These are phyloP conservation scores for Plantago coronopus DNA, from an alignment of 305 asterid genomes.

Conservation along the genomic window DNA sequence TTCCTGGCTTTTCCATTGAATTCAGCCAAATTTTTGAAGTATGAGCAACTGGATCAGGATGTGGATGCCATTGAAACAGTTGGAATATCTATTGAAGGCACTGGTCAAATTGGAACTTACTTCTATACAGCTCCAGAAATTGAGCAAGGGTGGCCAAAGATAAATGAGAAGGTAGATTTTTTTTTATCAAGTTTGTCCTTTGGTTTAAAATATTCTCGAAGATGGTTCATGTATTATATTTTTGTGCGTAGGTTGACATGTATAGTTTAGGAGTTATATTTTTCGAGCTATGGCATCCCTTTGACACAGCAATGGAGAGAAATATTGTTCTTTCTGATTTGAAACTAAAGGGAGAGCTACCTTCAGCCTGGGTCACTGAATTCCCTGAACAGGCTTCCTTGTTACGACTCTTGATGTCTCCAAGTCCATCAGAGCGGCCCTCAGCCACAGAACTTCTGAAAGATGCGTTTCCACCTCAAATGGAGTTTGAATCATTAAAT, in stretches of 20 bases:
- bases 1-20: constrained; percentile 19
- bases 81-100: constrained; percentile 82
- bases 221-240: constrained; percentile 25
- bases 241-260: constrained; percentile 77
- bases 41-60: constrained; percentile 94
- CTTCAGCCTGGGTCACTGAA: constrained; percentile 71
- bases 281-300: constrained; percentile 98
- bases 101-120: constrained; percentile 96
- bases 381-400: constrained; percentile 87
- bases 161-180: constrained; percentile 71
- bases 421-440: constrained; percentile 92
- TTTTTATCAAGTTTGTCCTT: constrained; percentile 11
- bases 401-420: constrained; percentile 64
- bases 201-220: constrained; percentile 16
- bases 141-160: constrained; percentile 98
- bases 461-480: constrained; percentile 86
- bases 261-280: constrained; percentile 90
- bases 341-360: constrained; percentile 84
- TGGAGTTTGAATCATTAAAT: constrained; percentile 84
- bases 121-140: constrained; percentile 98
- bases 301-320: constrained; percentile 96
- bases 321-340: constrained; percentile 80
- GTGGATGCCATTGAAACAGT: constrained; percentile 62
- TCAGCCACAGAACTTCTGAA: constrained; percentile 93
- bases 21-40: constrained; percentile 91